Evolutionary conservation across 2,329 filamentous ascomycete genomes (phyloP).

Genomic region (Trichoderma oligosporum): DNA sequence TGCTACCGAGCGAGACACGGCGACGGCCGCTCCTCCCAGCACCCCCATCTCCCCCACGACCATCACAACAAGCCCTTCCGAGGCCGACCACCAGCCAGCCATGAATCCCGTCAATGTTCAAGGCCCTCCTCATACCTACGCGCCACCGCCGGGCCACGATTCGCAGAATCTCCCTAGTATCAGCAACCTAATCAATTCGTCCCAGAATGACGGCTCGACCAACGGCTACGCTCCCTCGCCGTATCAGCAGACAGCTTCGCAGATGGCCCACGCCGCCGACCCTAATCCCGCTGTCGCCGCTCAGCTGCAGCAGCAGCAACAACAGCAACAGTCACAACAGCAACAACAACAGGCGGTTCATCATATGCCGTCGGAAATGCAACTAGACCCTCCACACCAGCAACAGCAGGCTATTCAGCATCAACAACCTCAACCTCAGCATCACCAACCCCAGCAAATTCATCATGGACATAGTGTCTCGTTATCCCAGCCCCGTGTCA

Average conservation of each 20-base stretch:
- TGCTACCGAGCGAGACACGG: slow-evolving; percentile 5
- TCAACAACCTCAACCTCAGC: slow-evolving; percentile 27
- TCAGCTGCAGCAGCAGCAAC: slow-evolving; percentile 21
- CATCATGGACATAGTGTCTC: slow-evolving; percentile 32
- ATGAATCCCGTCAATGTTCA: slow-evolving; percentile 30
- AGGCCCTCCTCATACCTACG: slow-evolving; percentile 26
- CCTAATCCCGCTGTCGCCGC: slow-evolving; percentile 20
- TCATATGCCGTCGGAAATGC: slow-evolving; percentile 24
- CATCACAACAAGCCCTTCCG: slow-evolving; percentile 22
- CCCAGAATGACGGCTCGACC: slow-evolving; percentile 43
- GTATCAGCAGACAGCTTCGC: slow-evolving; percentile 21
- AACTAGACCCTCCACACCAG: slow-evolving; percentile 16
- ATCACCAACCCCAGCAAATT: slow-evolving; percentile 32
- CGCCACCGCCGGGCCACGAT: slow-evolving; percentile 38
- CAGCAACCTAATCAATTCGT: slow-evolving; percentile 72
- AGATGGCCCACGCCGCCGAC: slow-evolving; percentile 18
- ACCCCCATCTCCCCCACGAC: neutral
- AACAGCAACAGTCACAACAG: slow-evolving; percentile 21
- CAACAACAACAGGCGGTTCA: slow-evolving; percentile 27
- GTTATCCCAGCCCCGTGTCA: slow-evolving; percentile 57
- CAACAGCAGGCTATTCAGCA: slow-evolving; percentile 25
- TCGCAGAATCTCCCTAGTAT: slow-evolving; percentile 74
- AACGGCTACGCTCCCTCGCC: slow-evolving; percentile 17
- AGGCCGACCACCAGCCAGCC: slow-evolving; percentile 34
- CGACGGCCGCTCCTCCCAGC: slow-evolving; percentile 3